phyloP scores from a whole-genome alignment of 345 rosid genomes.

The Arabis alpina region DNA sequence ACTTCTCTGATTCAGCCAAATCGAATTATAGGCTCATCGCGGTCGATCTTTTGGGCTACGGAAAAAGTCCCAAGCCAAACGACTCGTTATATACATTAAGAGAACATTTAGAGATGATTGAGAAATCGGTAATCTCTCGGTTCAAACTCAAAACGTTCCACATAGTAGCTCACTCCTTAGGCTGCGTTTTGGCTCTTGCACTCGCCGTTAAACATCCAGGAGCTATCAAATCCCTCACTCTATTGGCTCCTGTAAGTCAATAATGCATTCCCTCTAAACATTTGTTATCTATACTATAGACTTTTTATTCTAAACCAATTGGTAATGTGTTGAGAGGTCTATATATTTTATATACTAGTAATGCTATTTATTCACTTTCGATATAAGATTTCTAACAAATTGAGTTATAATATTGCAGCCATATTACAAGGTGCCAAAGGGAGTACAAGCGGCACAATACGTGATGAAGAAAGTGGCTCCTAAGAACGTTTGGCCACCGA shows the following conservation, averaged over 20 bases:
- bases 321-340: not conserved
- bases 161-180: constrained; percentile 95
- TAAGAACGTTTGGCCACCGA: constrained; percentile 80
- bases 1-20: constrained; percentile 68
- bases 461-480: constrained; percentile 84
- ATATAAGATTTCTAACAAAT: not conserved
- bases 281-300: not conserved
- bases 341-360: not conserved
- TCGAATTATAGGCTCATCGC: constrained; percentile 74
- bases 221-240: constrained; percentile 83
- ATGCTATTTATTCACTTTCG: not conserved
- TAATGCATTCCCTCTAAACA: not conserved
- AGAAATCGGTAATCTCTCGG: constrained; percentile 62
- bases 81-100: constrained; percentile 88
- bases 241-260: constrained; percentile 80
- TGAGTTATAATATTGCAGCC: constrained; percentile 55
- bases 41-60: constrained; percentile 84
- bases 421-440: constrained; percentile 77
- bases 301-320: not conserved
- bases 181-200: constrained; percentile 94
- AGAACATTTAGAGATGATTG: constrained; percentile 94
- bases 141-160: constrained; percentile 79
- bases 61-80: constrained; percentile 91
- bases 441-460: constrained; percentile 68
- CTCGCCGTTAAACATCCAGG: constrained; percentile 77